phyloP scores from a whole-genome alignment of 1,284 basidiomycete species.

The Ustilago vetiveriae region DNA sequence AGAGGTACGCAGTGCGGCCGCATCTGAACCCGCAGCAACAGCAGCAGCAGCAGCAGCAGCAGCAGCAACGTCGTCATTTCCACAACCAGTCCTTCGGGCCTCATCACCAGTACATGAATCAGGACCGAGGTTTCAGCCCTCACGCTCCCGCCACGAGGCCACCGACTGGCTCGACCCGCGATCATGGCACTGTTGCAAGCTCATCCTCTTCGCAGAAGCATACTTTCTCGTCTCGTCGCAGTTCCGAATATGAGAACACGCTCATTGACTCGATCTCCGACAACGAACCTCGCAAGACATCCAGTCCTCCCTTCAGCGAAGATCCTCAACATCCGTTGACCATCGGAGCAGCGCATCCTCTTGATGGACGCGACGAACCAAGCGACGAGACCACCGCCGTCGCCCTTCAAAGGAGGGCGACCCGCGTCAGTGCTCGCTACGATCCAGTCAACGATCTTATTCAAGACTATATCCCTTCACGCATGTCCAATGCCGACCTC shows the following conservation, averaged over 20 bases:
- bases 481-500: constrained; percentile 21
- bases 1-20: constrained; percentile 13
- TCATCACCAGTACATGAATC: constrained; percentile 4
- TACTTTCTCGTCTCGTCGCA: constrained; percentile 9
- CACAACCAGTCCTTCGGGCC: constrained; percentile 6
- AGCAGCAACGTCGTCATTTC: constrained; percentile 4
- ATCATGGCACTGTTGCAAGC: constrained; percentile 29
- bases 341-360: constrained; percentile 8
- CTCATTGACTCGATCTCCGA: constrained; percentile 27
- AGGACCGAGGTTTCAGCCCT: not conserved
- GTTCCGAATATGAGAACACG: constrained; percentile 42
- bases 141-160: constrained; percentile 5
- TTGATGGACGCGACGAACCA: constrained; percentile 11
- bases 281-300: constrained; percentile 23
- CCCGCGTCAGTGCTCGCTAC: constrained; percentile 41
- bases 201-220: constrained; percentile 33
- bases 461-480: constrained; percentile 42
- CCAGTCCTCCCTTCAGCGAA: constrained; percentile 21
- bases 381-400: constrained; percentile 4
- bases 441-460: constrained; percentile 54
- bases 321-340: constrained; percentile 1
- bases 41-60: not conserved
- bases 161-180: constrained; percentile 17
- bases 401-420: constrained; percentile 27
- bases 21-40: not conserved